These are phyloP conservation scores for Phlegmacium glaucopus DNA, from an alignment of 768 basidiomycete genomes.

Conservation along the genomic window DNA sequence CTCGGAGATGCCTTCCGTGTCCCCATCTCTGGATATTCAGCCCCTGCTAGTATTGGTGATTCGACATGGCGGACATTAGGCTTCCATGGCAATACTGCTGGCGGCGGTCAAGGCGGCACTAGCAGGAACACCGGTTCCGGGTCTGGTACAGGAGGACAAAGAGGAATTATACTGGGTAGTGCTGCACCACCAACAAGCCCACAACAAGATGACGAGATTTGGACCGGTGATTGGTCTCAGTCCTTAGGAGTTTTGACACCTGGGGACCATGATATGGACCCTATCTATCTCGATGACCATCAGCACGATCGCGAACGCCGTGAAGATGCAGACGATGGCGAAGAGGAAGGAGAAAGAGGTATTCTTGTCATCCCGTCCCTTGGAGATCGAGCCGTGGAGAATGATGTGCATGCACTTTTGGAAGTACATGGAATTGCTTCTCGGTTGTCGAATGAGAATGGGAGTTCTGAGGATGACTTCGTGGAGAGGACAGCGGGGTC, in stretches of 20 bases:
- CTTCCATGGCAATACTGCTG: slow-evolving; percentile 9
- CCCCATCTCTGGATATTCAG: slow-evolving; percentile 33
- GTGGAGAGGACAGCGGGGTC: not conserved
- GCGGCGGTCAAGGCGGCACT: not conserved
- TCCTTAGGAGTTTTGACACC: slow-evolving; percentile 22
- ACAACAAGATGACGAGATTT: not conserved
- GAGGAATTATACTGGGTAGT: no score
- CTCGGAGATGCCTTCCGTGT: slow-evolving; percentile 61
- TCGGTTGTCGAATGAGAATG: slow-evolving; percentile 14
- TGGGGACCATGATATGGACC: slow-evolving; percentile 11
- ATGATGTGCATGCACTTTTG: slow-evolving; percentile 54
- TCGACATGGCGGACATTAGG: slow-evolving; percentile 42
- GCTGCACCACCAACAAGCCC: no score
- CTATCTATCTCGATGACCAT: slow-evolving; percentile 3
- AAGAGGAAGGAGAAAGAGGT: slow-evolving; percentile 34
- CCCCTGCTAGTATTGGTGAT: slow-evolving; percentile 40
- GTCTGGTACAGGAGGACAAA: no score
- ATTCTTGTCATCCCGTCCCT: slow-evolving; percentile 53
- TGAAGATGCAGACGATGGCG: slow-evolving; percentile 9
- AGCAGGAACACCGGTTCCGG: not conserved
- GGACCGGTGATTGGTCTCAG: not conserved
- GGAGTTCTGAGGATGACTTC: not conserved
- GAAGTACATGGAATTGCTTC: slow-evolving; percentile 44
- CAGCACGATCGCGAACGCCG: slow-evolving; percentile 6
- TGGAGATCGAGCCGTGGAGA: slow-evolving; percentile 52